Base-by-base conservation (phyloP, 192 early-diverging fungal species). In the Chytriomyces hyalinus region DNA sequence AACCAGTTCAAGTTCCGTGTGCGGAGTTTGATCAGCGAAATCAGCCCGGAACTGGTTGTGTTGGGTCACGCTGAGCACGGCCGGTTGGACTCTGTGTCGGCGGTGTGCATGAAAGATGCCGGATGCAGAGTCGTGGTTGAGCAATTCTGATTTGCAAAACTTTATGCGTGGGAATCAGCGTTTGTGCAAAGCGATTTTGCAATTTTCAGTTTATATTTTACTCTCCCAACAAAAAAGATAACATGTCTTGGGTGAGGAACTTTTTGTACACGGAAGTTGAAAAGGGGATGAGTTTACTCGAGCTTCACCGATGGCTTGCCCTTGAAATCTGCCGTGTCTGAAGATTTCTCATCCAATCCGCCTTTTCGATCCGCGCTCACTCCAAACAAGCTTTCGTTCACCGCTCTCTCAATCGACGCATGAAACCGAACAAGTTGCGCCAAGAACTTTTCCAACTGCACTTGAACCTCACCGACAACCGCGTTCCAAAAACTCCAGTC, bases 71-170 rank as follows among this genome's bases (percentile, higher is more conserved):
- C 15, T 22, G 57, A 22, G 8, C 22, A 59, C 69, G 20, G 49
- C 5, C 45, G n/a, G 6, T 43, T 71, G 8, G 69, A 51, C 8
- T 13, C 48, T 36, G 36, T 71, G 9, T 50, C 69, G n/a, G 15
- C 17, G 9, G 17, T 20, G 10, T 71, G 69, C 15, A 57, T 50
- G 22, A 17, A 26, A 7, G 45, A 59, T 71, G 49, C 69, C 13
- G 26, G 57, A 36, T 71, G 69, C 57, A 9, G 69, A 4, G 69
- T 71, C n/a, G 57, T 60, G n/a, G 45, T 57, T 13, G 15, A 36
- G 36, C 36, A 36, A 4, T 36, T 36, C 36, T 36, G 36, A 36
- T 36, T 26, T 36, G 36, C 36, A 36, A 36, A 36, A 36, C 36
- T 36, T 36, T 2, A 36, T 2, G 36, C 36, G 36, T 36, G 36